phyloP scores from a whole-genome alignment of 176 grass and related monocot species.

The Ensete glaucum region DNA sequence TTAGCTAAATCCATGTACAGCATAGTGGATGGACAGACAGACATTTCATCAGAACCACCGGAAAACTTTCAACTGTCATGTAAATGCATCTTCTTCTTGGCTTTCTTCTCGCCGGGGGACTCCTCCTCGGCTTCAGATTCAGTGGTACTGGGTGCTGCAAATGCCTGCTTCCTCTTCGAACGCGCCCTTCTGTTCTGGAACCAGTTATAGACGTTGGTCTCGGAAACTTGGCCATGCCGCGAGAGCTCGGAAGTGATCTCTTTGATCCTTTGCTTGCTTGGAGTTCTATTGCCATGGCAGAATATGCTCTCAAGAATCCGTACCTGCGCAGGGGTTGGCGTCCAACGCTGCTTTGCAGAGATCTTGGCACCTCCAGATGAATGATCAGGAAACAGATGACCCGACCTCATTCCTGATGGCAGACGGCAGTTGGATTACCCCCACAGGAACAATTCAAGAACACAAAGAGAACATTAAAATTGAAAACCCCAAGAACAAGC shows the following conservation, averaged over 20 bases:
- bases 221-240: slow-evolving; percentile 81
- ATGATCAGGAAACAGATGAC: slow-evolving; percentile 28
- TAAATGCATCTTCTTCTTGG: slow-evolving; percentile 2
- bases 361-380: neutral
- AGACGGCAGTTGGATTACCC: too few species aligned
- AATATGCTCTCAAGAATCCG: slow-evolving; percentile 85
- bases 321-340: slow-evolving; percentile 71
- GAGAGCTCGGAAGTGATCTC: slow-evolving; percentile 71
- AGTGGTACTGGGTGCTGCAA: slow-evolving; percentile 44
- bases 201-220: slow-evolving; percentile 95
- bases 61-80: too few species aligned
- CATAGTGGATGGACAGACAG: too few species aligned
- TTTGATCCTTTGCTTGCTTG: slow-evolving; percentile 96
- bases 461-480: too few species aligned
- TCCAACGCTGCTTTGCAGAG: slow-evolving; percentile 74
- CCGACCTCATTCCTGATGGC: slow-evolving; percentile 59
- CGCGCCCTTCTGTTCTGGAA: slow-evolving; percentile 85
- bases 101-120: slow-evolving; percentile 72
- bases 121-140: slow-evolving; percentile 80
- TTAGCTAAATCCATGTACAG: too few species aligned
- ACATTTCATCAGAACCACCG: too few species aligned
- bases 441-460: too few species aligned
- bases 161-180: slow-evolving; percentile 79
- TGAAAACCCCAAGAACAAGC: too few species aligned
- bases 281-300: slow-evolving; percentile 77